These are phyloP conservation scores for Diplodia mutila DNA, from an alignment of 2,329 filamentous ascomycete species.

Conservation along the genomic window DNA sequence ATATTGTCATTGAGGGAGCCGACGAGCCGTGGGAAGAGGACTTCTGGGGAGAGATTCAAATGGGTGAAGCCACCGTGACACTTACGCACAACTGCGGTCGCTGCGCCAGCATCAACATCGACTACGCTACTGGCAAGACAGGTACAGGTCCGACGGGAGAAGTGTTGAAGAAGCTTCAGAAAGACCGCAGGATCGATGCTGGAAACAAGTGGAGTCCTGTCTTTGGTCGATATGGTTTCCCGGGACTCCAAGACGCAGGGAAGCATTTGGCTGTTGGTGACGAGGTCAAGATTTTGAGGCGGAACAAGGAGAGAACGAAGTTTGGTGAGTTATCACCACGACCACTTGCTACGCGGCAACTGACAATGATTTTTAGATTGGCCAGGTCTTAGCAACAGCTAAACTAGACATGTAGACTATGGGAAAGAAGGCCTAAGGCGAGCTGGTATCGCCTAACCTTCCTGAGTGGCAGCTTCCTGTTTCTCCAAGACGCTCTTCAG, in stretches of 20 bases:
- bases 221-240: slow-evolving; percentile 53
- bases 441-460: not conserved
- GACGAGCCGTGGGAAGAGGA: slow-evolving; percentile 50
- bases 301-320: slow-evolving; percentile 45
- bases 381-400: slow-evolving; percentile 8
- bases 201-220: slow-evolving; percentile 53
- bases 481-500: not conserved
- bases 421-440: not conserved
- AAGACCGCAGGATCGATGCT: slow-evolving; percentile 50
- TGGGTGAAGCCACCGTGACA: slow-evolving; percentile 41
- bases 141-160: slow-evolving; percentile 43
- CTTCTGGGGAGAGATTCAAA: slow-evolving; percentile 47
- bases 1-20: slow-evolving; percentile 50
- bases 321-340: slow-evolving; percentile 45
- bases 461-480: not conserved
- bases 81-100: slow-evolving; percentile 52
- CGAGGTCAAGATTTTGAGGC: slow-evolving; percentile 45
- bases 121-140: slow-evolving; percentile 50
- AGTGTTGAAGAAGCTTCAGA: slow-evolving; percentile 51
- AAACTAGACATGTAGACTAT: not conserved
- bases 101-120: slow-evolving; percentile 53
- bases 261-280: slow-evolving; percentile 46
- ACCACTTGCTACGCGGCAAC: not conserved
- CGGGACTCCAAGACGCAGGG: slow-evolving; percentile 38
- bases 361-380: slow-evolving; percentile 6